Conservation (phyloP, 208 protist species). For the Naegleria fowleri region DNA sequence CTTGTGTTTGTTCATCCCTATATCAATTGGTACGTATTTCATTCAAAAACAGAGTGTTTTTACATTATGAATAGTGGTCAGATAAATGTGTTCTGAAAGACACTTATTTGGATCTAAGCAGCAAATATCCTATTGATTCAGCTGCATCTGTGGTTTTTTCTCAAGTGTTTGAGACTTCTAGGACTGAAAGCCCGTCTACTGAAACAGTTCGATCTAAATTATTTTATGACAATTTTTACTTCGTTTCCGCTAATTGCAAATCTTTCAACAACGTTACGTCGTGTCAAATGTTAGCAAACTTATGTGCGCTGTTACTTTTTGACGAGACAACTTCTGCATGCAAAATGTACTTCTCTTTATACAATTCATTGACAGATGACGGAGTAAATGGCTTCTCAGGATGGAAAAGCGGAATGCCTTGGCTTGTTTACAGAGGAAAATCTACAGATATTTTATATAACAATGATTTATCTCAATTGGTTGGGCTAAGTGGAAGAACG, state of each 20-base stretch:
- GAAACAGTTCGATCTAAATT: not conserved
- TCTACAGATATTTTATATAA: not conserved
- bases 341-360: constrained; percentile 4
- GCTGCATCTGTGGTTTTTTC: not conserved
- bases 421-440: not conserved
- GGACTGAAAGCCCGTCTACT: not conserved
- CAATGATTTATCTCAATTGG: not conserved
- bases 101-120: not conserved
- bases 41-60: too few relatives aligned
- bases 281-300: constrained; percentile 9
- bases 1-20: not conserved
- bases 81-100: not conserved
- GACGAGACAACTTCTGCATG: constrained; percentile 14
- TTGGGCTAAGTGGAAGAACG: not conserved
- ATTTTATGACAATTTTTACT: not conserved
- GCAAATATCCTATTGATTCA: not conserved
- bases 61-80: not conserved
- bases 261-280: not conserved
- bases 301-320: constrained; percentile 5
- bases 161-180: not conserved
- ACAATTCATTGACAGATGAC: not conserved
- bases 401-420: constrained; percentile 15
- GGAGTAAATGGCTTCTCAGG: not conserved
- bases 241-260: not conserved
- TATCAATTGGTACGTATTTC: not conserved